These are phyloP conservation scores for Asterophora lycoperdoides DNA, from an alignment of 768 basidiomycete genomes.

Conservation along the genomic window DNA sequence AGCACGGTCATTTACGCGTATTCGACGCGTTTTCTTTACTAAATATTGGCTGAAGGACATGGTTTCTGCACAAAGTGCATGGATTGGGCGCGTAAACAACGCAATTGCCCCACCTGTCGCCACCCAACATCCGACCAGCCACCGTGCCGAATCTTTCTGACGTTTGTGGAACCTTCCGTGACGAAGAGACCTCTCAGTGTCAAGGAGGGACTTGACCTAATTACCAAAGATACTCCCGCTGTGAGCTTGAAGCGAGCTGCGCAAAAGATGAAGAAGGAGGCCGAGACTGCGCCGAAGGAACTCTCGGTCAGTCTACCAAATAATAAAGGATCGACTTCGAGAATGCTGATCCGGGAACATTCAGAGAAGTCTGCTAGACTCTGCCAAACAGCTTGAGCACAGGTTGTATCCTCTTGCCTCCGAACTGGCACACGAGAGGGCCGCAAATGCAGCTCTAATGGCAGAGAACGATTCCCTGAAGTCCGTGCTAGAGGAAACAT, in stretches of 20 bases:
- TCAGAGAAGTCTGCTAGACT: constrained; percentile 6
- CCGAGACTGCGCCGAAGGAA: background rate
- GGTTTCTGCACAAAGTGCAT: constrained; percentile 12
- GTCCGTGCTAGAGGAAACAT: background rate
- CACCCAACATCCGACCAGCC: background rate
- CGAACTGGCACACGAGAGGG: constrained; percentile 7
- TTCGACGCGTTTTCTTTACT: background rate
- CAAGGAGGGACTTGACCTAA: constrained; percentile 2
- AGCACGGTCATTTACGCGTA: background rate
- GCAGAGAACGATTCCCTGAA: background rate
- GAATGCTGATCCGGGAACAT: background rate
- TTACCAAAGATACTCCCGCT: background rate
- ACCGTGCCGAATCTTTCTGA: constrained; percentile 13
- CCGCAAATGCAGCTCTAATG: background rate
- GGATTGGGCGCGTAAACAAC: background rate
- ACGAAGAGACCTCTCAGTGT: background rate
- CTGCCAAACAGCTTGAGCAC: constrained; percentile 2
- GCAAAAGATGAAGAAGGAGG: constrained; percentile 7
- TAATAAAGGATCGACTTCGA: background rate
- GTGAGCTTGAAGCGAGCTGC: constrained; percentile 9
- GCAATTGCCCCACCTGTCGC: constrained; percentile 8
- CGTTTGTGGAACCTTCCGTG: constrained; percentile 3
- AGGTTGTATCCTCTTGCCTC: background rate
- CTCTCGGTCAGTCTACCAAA: constrained; percentile 1
- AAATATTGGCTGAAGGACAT: constrained; percentile 8